phyloP scores from a whole-genome alignment of 768 basidiomycete genomes.

The Imleria badia region DNA sequence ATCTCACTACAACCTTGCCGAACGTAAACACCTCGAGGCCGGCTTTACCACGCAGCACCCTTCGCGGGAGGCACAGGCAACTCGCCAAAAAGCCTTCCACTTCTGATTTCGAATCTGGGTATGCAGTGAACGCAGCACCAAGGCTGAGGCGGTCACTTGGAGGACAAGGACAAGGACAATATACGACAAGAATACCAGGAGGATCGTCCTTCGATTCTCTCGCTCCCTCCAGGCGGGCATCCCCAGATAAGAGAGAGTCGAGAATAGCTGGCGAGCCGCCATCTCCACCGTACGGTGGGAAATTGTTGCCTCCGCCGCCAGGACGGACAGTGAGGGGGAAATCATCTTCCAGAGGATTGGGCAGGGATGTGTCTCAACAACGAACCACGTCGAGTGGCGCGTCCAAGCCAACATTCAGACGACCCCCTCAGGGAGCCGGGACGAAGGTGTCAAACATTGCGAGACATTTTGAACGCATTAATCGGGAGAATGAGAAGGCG shows the following conservation, averaged over 20 bases:
- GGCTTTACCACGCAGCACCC: constrained; percentile 34
- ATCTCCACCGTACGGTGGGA: constrained; percentile 25
- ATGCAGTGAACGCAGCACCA: constrained; percentile 90
- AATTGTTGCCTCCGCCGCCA: constrained; percentile 27
- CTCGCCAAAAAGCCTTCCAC: constrained; percentile 55
- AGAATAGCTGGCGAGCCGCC: constrained; percentile 38
- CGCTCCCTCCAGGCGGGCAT: constrained; percentile 60
- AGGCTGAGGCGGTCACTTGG: constrained; percentile 56
- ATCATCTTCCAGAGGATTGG: constrained; percentile 30
- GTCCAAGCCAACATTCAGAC: constrained; percentile 55
- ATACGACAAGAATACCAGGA: constrained; percentile 53
- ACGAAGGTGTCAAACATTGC: constrained; percentile 85
- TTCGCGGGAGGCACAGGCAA: constrained; percentile 50
- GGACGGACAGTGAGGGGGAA: constrained; percentile 41
- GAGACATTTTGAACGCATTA: constrained; percentile 86
- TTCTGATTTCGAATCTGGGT: constrained; percentile 90
- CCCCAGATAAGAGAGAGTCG: constrained; percentile 66
- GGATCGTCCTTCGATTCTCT: constrained; percentile 53
- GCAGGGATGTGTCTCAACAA: constrained; percentile 39
- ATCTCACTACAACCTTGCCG: constrained; percentile 30
- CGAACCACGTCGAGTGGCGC: constrained; percentile 40
- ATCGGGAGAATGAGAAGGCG: constrained; percentile 68
- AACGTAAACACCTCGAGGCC: constrained; percentile 21
- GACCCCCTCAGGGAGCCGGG: constrained; percentile 47
- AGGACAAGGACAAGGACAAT: constrained; percentile 26